Base-by-base conservation (phyloP, 2,329 filamentous ascomycete genomes). In the Fusarium palustre region DNA sequence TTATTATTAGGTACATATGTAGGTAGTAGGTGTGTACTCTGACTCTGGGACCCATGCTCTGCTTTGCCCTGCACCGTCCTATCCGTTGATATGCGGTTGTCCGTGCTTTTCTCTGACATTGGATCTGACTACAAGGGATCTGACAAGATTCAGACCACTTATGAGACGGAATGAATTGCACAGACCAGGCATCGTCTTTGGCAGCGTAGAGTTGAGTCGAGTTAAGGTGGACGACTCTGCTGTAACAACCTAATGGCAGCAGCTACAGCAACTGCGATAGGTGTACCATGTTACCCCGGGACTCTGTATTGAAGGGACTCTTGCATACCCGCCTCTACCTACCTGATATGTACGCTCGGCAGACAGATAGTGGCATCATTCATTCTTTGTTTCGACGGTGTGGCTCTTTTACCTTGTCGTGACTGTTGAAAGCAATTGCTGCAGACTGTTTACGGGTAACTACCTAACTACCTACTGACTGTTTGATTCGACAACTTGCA, bases 311-410 rank as follows among this genome's bases (percentile, higher is more conserved):
- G 33, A n/a, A 22, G 20, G 39, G 24, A 43, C 41, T 43, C 41
- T 25, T 49, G 28, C 46, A 18, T 20, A 31, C 15, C 46, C 20
- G 31, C 20, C 20, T 24, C 16, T 12, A 16, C 18, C 30, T 34
- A 31, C 33, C 48, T 45, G 55, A 52, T 50, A 60, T 46, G 36
- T 25, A 55, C 57, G 55, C 55, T 48, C 54, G 41, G 65, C 33
- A 69, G 45, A 65, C 53, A 50, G 24, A 56, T 57, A 69, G 66
- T 69, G 66, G 66, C 34, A 69, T 69, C 56, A 63, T 62, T 43
- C 30, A 41, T 47, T 47, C 43, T 63, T 56, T 54, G 53, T 57
- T 69, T 50, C 43, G 55, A 60, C 46, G 43, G 52, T 58, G 63
- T 66, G 57, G 57, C 62, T 66, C 33, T 28, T 50, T 50, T 56